Evolutionary conservation across 176 grass and related monocot genomes (phyloP), one percentile per base, ranked within the genome.

Genomic region (Pontederia paniculata): DNA sequence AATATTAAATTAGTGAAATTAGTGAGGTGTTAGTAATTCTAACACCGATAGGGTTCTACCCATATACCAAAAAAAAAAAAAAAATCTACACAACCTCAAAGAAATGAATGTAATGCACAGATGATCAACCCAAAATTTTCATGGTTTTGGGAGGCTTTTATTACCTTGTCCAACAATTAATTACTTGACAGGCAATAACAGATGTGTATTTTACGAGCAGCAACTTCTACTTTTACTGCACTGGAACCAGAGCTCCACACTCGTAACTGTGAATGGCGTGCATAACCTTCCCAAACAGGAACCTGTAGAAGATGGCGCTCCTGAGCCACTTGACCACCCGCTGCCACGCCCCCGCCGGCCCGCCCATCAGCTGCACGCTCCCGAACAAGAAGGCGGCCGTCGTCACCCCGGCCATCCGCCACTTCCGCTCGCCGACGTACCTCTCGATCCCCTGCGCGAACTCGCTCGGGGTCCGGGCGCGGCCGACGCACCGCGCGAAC

Each of bases 301-400:
- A 54, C 17, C 17, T 42, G 31, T 53, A 67, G 50, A 52, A 53
- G 10, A 67, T 11, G 12, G 15, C 43, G 10, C 37, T 21, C 49
- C 64, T 42, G 12, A 66, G 52, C 48, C 48, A 81, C 46, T 54
- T 65, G 12, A 60, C 41, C 45, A 17, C 31, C 58, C 59, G 20
- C 15, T 52, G 47, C 41, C 62, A 46, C 67, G 71, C 5, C 3
- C 66, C 59, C 17, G 10, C 1, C 16, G 45, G 19, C 1, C 28
- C 28, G 23, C 78, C 71, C n/a, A 59, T 53, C 46, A 42, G 18
- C 20, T 70, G 58, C 20, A 44, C 52, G 66, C 52, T 70, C 21
- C 57, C 46, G 61, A 72, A 65, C 45, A 81, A 9, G 52, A 50
- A 76, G 16, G 78, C 48, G 45, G 71, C 72, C 20, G 66, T 41